A percentile compares a stretch with the other conserved stretches of the same genome.
phyloP scores from a whole-genome alignment of 2,329 filamentous ascomycete species.

The Achaetomium macrosporum region DNA sequence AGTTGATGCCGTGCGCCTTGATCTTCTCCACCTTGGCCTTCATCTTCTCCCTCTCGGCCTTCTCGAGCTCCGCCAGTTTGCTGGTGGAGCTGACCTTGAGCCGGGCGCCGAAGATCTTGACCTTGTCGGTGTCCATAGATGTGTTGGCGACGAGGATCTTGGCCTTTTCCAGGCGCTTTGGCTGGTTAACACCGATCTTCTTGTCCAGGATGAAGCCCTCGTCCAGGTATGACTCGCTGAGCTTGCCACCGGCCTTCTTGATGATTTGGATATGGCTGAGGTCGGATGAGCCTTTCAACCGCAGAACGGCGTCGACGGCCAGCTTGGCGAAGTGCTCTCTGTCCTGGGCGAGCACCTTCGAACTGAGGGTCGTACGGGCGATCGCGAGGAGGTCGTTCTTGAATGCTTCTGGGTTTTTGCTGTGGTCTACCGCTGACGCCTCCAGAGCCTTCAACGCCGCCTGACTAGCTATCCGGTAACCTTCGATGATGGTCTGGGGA shows the following conservation, averaged over 20 bases:
- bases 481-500: conserved; percentile 98
- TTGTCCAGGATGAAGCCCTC: conserved; percentile 99
- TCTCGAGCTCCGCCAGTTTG: conserved; percentile 96
- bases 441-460: conserved; percentile 82
- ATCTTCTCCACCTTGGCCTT: conserved; percentile 98
- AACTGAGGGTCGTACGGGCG: conserved; percentile 90
- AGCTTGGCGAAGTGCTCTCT: conserved; percentile 85
- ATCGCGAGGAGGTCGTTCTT: conserved; percentile 85
- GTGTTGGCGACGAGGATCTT: conserved; percentile 98
- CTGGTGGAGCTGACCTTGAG: conserved; percentile 95
- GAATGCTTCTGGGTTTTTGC: conserved; percentile 75
- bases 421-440: conserved; percentile 82
- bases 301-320: conserved; percentile 84
- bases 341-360: conserved; percentile 93
- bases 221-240: conserved; percentile 95
- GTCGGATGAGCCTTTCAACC: conserved; percentile 84
- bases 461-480: conserved; percentile 91
- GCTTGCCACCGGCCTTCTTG: conserved; percentile 97
- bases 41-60: conserved; percentile 99
- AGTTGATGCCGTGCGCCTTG: conserved; percentile 98
- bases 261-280: conserved; percentile 98
- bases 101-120: conserved; percentile 97
- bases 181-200: conserved; percentile 98
- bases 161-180: conserved; percentile 93
- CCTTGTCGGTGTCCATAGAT: conserved; percentile 98